Conservation (phyloP, 2,329 filamentous ascomycete genomes). For the Paraconiothyrium sp. region DNA sequence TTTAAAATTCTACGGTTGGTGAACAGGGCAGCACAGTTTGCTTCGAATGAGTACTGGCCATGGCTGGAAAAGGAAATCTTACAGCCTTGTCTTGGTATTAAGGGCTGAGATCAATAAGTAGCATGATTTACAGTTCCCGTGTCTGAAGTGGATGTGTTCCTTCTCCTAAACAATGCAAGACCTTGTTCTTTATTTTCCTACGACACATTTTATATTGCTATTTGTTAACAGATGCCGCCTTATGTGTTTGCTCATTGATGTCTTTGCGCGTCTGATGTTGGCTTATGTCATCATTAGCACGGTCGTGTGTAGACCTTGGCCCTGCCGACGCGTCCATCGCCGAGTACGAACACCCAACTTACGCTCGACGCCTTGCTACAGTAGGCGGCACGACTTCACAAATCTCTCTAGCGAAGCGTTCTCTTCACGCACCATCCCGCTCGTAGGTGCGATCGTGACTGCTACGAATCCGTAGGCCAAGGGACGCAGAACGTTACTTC, state of each 20-base stretch:
- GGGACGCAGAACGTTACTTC: slow-evolving; percentile 9
- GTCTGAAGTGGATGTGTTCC: too few relatives aligned
- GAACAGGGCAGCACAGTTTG: too few relatives aligned
- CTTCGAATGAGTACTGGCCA: too few relatives aligned
- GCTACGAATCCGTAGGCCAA: slow-evolving; percentile 12
- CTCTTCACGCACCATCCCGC: slow-evolving; percentile 13
- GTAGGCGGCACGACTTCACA: slow-evolving; percentile 11
- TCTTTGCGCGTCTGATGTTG: neutral
- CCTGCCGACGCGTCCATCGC: slow-evolving; percentile 6
- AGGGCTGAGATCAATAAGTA: too few relatives aligned
- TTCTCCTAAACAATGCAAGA: too few relatives aligned
- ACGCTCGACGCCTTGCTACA: slow-evolving; percentile 12
- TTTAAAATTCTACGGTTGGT: too few relatives aligned
- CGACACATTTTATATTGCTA: too few relatives aligned
- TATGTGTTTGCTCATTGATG: neutral
- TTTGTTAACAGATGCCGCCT: slow-evolving; percentile 2
- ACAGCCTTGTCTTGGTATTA: too few relatives aligned
- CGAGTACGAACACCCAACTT: slow-evolving; percentile 2
- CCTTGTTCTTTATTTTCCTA: too few relatives aligned
- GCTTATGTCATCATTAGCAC: slow-evolving; percentile 15
- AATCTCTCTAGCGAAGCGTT: slow-evolving; percentile 9
- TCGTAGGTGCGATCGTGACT: slow-evolving; percentile 3
- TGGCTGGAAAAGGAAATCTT: too few relatives aligned
- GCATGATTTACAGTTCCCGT: too few relatives aligned
- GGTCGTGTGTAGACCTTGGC: slow-evolving; percentile 7